phyloP scores from a whole-genome alignment of 108 stramenopile species.

The Skeletonema tropicum region DNA sequence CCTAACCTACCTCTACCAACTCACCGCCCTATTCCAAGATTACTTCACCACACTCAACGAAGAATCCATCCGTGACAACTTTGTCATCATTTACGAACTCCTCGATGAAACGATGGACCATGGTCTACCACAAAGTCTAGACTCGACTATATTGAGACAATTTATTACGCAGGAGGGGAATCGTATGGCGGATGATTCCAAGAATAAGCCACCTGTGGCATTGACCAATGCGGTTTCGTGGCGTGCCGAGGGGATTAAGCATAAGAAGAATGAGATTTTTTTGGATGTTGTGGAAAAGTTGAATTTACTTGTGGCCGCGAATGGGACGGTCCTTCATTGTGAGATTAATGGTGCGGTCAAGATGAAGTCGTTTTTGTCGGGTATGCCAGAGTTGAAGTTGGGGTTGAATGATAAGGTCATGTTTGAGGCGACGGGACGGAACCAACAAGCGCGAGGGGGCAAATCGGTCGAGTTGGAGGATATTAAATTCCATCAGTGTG shows the following conservation, averaged over 20 bases:
- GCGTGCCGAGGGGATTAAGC: constrained; percentile 98
- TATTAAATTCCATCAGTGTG: constrained; percentile 99
- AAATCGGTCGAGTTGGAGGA: constrained; percentile 99
- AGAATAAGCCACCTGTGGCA: constrained; percentile 92
- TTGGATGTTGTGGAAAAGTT: constrained; percentile 99
- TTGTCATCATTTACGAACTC: constrained; percentile 98
- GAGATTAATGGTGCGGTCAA: constrained; percentile 93
- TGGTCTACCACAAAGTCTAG: constrained; percentile 94
- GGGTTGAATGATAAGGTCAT: constrained; percentile 99
- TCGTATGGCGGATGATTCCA: constrained; percentile 85
- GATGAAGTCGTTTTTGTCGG: constrained; percentile 95
- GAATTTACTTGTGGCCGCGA: constrained; percentile 96
- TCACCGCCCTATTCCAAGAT: constrained; percentile 94
- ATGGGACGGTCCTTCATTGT: constrained; percentile 94
- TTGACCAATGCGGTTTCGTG: constrained; percentile 98
- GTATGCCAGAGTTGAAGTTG: constrained; percentile 99
- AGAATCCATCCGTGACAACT: constrained; percentile 99
- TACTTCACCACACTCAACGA: constrained; percentile 98
- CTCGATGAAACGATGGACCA: constrained; percentile 99
- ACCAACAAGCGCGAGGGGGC: constrained; percentile 57
- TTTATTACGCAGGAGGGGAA: constrained; percentile 97
- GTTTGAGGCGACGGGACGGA: constrained; percentile 90
- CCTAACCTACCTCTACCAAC: constrained; percentile 90
- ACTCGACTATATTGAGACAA: constrained; percentile 86
- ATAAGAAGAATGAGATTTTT: constrained; percentile 99